A percentile compares a stretch with the other conserved stretches of the same genome.
These are phyloP conservation scores for Tylopilus balloui DNA, from an alignment of 768 basidiomycete species.

Conservation along the genomic window DNA sequence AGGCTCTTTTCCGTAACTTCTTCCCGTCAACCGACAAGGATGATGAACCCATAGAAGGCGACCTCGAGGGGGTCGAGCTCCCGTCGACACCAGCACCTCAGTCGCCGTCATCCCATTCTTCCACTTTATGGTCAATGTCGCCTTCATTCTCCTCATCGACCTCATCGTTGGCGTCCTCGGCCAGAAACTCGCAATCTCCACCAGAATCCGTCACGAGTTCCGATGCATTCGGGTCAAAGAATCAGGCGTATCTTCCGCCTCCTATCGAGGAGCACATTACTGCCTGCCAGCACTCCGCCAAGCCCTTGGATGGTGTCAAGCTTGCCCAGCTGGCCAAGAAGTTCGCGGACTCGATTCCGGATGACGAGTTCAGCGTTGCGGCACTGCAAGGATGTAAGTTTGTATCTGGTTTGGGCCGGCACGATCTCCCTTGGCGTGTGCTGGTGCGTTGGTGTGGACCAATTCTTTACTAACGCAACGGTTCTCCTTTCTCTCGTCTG, in stretches of 20 bases:
- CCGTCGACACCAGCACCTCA: slow-evolving; percentile 37
- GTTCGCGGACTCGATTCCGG: slow-evolving; percentile 80
- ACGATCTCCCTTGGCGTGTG: slow-evolving; percentile 11
- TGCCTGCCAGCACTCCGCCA: slow-evolving; percentile 56
- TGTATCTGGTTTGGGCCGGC: slow-evolving; percentile 9
- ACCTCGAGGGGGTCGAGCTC: slow-evolving; percentile 46
- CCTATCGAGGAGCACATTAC: slow-evolving; percentile 56
- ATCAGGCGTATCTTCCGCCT: slow-evolving; percentile 61
- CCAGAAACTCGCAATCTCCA: slow-evolving; percentile 26
- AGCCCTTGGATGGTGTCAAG: slow-evolving; percentile 60
- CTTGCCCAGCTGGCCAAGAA: slow-evolving; percentile 66
- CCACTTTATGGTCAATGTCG: slow-evolving; percentile 43
- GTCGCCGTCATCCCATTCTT: slow-evolving; percentile 43
- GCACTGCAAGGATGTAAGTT: slow-evolving; percentile 86
- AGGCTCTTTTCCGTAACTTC: slow-evolving; percentile 84
- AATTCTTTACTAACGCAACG: slow-evolving; percentile 25
- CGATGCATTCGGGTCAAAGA: slow-evolving; percentile 47
- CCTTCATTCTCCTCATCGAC: slow-evolving; percentile 43
- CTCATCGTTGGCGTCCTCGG: slow-evolving; percentile 34
- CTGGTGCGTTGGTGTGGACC: slow-evolving; percentile 21
- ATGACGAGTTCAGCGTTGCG: slow-evolving; percentile 85
- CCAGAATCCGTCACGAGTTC: slow-evolving; percentile 14
- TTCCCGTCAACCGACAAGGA: slow-evolving; percentile 73
- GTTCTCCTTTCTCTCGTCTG: neutral
- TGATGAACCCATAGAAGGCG: slow-evolving; percentile 34